Evolutionary conservation across 257 asterid genomes (phyloP), one percentile per base, ranked within the genome.

Genomic region (Solanum piurae): DNA sequence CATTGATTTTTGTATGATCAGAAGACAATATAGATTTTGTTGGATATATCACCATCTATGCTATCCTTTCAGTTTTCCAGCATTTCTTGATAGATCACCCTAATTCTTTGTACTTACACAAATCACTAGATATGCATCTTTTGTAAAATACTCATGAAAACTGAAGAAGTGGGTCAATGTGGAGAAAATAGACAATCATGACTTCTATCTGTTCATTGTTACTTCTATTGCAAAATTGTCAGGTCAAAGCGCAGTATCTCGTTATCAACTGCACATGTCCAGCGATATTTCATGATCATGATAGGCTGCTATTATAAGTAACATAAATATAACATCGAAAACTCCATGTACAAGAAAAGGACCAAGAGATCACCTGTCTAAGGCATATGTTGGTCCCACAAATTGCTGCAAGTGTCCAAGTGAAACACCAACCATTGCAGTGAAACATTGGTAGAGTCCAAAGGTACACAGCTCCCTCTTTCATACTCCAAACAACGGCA

Each of bases 371-470:
- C 89, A 96, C 99, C 97, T 96, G 99, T 93, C 99, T 89, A 89
- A 96, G 98, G 93, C 99, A 96, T 25, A 95, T 88, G 92, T 87
- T 95, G 14, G 99, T 95, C 80, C 99, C 98, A 90, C 96, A 95
- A 87, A 96, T 90, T 4, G 98, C 98, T 0, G 99, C 98, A 20
- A 96, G 92, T 21, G 96, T 93, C 99, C 99, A 96, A 74, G 98
- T 46, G 92, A 96, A 96, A 86, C 99, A 95, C 99, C 99, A 96
- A 64, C 99, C 99, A 36, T 96, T 96, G 58, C 99, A 96, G 76
- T 96, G 99, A 89, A 96, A 96, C 99, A 96, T 94, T 4, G 99
- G 99, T 75, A 96, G 87, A 27, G 98, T 96, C 99, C 99, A 96
- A 37, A 96, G 90, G 88, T 95, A 96, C 86, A 95, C 93, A 33